Evolutionary conservation across 306 rosid species (phyloP).

Genomic region (Echinosophora koreensis): DNA sequence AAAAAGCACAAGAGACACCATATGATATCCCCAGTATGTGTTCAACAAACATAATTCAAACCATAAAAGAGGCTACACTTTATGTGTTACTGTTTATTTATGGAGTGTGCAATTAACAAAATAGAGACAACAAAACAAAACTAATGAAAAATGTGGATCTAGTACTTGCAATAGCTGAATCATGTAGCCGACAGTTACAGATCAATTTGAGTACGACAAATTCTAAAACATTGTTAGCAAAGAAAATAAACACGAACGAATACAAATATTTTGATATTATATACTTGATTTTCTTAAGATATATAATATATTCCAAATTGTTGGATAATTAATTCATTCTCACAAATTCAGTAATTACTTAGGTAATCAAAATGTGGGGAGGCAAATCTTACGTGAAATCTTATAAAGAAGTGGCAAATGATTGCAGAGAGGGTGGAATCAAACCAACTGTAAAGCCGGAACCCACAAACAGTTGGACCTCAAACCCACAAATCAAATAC

Average conservation of each 20-base stretch:
- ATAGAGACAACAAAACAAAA: not conserved
- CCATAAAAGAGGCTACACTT: slow-evolving; percentile 35
- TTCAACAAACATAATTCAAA: too few relatives aligned
- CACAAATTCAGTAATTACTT: not conserved
- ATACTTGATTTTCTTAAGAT: not conserved
- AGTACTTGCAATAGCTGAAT: slow-evolving; percentile 10
- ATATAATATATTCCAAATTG: slow-evolving; percentile 16
- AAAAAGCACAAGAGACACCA: too few relatives aligned
- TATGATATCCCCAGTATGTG: too few relatives aligned
- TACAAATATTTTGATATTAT: not conserved
- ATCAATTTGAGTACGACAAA: not conserved
- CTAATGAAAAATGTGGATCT: not conserved
- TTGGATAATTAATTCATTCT: slow-evolving; percentile 4
- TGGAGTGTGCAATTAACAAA: not conserved
- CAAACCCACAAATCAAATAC: slow-evolving; percentile 44
- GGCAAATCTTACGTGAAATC: slow-evolving; percentile 42
- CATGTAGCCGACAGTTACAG: slow-evolving; percentile 30
- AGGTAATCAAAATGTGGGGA: slow-evolving; percentile 26
- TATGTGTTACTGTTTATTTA: not conserved
- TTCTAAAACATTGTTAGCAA: not conserved
- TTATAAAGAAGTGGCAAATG: slow-evolving; percentile 37
- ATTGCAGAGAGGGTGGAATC: slow-evolving; percentile 35
- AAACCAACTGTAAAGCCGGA: slow-evolving; percentile 50
- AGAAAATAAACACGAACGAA: not conserved
- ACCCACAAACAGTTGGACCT: slow-evolving; percentile 47